Conservation (phyloP, 2,329 filamentous ascomycete species). For the Chrysosporium keratinophilum region DNA sequence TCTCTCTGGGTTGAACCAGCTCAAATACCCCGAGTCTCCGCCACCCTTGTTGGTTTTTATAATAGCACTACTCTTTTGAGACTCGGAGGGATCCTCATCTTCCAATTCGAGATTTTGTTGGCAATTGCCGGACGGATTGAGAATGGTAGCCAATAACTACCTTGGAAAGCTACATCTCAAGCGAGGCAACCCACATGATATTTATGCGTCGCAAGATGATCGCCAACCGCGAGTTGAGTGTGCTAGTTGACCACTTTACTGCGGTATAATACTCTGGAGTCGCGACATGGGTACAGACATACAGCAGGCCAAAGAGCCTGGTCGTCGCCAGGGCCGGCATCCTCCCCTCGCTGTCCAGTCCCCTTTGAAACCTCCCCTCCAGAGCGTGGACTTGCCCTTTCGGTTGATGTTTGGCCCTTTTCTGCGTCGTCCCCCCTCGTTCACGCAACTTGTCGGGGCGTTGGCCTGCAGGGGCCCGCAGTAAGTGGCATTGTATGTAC, state of each 20-base stretch:
- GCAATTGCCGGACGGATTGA: too few relatives aligned
- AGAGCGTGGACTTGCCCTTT: constrained; percentile 7
- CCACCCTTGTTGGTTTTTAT: too few relatives aligned
- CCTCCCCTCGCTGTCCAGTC: neutral
- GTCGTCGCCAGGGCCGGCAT: neutral
- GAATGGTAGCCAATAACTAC: too few relatives aligned
- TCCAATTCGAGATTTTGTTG: too few relatives aligned
- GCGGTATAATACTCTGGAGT: neutral
- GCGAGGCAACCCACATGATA: too few relatives aligned
- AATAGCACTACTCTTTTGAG: too few relatives aligned
- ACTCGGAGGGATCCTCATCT: too few relatives aligned
- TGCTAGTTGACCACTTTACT: neutral
- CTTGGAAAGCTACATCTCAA: too few relatives aligned
- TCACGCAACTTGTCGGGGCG: neutral
- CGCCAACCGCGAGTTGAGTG: neutral
- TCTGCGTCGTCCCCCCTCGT: neutral
- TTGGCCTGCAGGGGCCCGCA: neutral
- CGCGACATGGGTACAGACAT: too few relatives aligned
- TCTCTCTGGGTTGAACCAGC: too few relatives aligned
- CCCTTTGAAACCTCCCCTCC: neutral
- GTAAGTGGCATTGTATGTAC: neutral
- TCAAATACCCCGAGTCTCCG: too few relatives aligned
- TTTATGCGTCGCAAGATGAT: too few relatives aligned
- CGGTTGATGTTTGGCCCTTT: neutral
- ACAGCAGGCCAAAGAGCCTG: neutral